Percentiles rank a stretch among this genome's conserved stretches.
Conservation (phyloP, 225 moss, liverwort and hornwort species). For the Antitrichia curtipendula region DNA sequence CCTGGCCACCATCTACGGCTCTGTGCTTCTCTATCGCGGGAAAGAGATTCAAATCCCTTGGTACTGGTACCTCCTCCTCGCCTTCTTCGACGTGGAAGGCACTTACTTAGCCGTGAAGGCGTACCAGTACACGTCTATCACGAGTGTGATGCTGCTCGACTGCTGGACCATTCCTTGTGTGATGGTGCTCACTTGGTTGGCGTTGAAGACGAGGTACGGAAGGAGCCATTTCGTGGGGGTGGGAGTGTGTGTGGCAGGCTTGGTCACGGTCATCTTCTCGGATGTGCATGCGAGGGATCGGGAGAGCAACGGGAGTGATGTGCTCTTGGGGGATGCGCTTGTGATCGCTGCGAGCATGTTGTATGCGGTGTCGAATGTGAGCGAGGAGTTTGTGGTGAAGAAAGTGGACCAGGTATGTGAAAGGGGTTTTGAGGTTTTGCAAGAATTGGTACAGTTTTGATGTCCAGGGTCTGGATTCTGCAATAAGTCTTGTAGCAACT, state of each 20-base stretch:
- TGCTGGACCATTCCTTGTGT: constrained; percentile 96
- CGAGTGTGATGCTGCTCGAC: constrained; percentile 87
- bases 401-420: constrained; percentile 40
- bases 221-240: constrained; percentile 59
- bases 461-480: background rate
- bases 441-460: background rate
- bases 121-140: constrained; percentile 88
- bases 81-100: constrained; percentile 70
- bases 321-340: constrained; percentile 56
- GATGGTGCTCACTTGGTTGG: constrained; percentile 54
- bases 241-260: constrained; percentile 50
- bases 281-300: constrained; percentile 73
- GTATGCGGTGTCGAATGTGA: constrained; percentile 73
- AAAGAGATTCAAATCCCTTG: constrained; percentile 26
- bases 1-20: constrained; percentile 42
- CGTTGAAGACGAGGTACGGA: constrained; percentile 49
- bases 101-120: constrained; percentile 72
- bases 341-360: constrained; percentile 49
- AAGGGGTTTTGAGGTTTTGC: background rate
- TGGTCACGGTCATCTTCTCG: constrained; percentile 64
- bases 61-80: constrained; percentile 65
- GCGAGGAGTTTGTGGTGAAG: constrained; percentile 82
- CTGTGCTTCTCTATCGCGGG: constrained; percentile 27
- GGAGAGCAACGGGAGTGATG: constrained; percentile 41
- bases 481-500: background rate